Conservation (phyloP, 108 stramenopile genomes). For the Cyclotella atomus region DNA sequence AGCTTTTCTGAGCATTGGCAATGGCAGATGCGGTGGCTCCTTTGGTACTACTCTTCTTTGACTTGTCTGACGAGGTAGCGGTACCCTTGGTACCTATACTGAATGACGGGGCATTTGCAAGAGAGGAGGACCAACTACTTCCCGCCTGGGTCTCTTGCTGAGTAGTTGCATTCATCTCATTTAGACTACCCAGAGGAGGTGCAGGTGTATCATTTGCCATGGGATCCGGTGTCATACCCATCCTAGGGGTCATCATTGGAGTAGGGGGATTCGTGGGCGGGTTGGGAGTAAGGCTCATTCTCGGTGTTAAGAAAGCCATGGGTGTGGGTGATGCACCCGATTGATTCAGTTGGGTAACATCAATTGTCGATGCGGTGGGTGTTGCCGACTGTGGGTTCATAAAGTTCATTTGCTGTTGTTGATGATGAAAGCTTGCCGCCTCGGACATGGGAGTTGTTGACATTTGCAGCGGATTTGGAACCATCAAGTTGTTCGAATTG, state of each 20-base stretch:
- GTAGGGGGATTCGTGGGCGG: conserved; percentile 32
- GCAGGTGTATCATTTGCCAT: conserved; percentile 1
- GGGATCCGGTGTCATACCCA: conserved; percentile 8
- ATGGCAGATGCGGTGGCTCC: neutral
- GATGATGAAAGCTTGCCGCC: neutral
- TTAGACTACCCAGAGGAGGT: conserved; percentile 6
- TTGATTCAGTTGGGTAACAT: neutral
- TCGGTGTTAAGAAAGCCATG: conserved; percentile 36
- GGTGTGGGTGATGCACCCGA: conserved; percentile 15
- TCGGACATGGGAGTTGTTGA: neutral
- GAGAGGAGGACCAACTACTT: neutral
- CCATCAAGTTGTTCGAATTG: neutral
- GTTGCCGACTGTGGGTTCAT: neutral
- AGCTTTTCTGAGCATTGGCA: conserved; percentile 8
- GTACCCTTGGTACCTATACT: neutral
- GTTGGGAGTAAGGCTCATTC: conserved; percentile 27
- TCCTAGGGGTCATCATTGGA: conserved; percentile 10
- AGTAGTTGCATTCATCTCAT: neutral
- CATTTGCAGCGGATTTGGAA: neutral
- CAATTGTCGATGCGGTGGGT: neutral
- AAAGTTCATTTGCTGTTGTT: neutral
- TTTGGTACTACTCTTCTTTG: neutral
- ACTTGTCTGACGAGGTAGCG: neutral
- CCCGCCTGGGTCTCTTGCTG: neutral
- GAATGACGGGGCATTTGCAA: neutral